phyloP scores from a whole-genome alignment of 345 rosid species.

The Lagerstroemia speciosa region DNA sequence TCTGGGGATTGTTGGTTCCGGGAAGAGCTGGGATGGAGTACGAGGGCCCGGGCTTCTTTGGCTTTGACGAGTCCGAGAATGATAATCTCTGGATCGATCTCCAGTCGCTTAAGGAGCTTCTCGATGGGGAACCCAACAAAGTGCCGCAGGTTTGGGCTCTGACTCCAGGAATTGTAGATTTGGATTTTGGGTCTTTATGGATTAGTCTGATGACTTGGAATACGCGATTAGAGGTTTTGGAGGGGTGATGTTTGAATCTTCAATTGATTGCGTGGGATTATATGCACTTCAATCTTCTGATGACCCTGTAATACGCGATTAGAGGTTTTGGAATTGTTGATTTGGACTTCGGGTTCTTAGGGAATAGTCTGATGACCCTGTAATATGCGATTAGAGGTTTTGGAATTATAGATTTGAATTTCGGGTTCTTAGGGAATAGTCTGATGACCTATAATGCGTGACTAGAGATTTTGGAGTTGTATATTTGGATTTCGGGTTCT shows the following conservation, averaged over 20 bases:
- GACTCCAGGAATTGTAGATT: background rate
- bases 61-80: background rate
- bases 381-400: too few relatives aligned
- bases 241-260: background rate
- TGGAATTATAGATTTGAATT: too few relatives aligned
- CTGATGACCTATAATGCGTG: background rate
- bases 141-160: slow-evolving; percentile 6
- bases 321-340: background rate
- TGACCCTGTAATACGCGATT: too few relatives aligned
- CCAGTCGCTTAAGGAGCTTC: slow-evolving; percentile 3
- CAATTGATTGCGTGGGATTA: too few relatives aligned
- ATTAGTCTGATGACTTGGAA: too few relatives aligned
- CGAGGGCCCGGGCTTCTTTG: slow-evolving; percentile 7
- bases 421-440: background rate
- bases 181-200: background rate
- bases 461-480: too few relatives aligned
- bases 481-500: background rate
- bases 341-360: background rate
- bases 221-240: background rate
- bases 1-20: background rate
- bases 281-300: too few relatives aligned
- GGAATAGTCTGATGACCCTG: background rate
- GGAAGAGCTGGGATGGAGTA: background rate
- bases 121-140: slow-evolving; percentile 10
- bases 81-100: slow-evolving; percentile 9